A percentile compares a stretch with the other conserved stretches of the same genome.
Conservation (phyloP, 129 eudicot genomes). For the Erigeron canadensis region DNA sequence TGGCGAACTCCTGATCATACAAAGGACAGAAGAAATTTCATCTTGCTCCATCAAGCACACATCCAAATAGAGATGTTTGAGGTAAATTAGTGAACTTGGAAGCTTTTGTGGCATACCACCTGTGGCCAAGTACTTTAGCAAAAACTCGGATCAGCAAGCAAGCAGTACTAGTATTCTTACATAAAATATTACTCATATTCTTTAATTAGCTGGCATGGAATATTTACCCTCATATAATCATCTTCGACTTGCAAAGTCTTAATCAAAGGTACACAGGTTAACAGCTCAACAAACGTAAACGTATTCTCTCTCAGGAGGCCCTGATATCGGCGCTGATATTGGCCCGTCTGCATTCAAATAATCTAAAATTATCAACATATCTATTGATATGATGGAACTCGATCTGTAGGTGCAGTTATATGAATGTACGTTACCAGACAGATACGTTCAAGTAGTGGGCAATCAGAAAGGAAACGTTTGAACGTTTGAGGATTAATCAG, state of each 20-base stretch:
- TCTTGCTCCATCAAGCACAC: neutral
- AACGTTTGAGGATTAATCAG: neutral
- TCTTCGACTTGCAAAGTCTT: neutral
- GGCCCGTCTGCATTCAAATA: neutral
- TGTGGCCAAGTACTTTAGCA: neutral
- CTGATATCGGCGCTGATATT: neutral
- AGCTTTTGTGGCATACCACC: conserved; percentile 15
- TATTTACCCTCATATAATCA: neutral
- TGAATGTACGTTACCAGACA: neutral
- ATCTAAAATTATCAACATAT: neutral
- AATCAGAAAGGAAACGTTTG: neutral
- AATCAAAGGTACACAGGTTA: conserved; percentile 9
- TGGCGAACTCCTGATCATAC: conserved; percentile 10
- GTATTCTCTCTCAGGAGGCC: neutral
- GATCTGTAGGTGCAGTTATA: neutral
- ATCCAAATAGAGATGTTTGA: neutral
- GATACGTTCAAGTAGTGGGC: neutral
- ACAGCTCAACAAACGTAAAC: conserved; percentile 3
- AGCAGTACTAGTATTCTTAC: neutral
- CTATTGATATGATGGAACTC: too few species aligned
- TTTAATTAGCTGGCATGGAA: too few species aligned
- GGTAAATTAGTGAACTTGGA: neutral
- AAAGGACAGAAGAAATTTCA: neutral
- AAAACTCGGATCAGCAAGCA: too few species aligned
- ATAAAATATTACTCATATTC: too few species aligned